Evolutionary conservation across 306 rosid genomes (phyloP).

Genomic region (Leucaena leucocephala): DNA sequence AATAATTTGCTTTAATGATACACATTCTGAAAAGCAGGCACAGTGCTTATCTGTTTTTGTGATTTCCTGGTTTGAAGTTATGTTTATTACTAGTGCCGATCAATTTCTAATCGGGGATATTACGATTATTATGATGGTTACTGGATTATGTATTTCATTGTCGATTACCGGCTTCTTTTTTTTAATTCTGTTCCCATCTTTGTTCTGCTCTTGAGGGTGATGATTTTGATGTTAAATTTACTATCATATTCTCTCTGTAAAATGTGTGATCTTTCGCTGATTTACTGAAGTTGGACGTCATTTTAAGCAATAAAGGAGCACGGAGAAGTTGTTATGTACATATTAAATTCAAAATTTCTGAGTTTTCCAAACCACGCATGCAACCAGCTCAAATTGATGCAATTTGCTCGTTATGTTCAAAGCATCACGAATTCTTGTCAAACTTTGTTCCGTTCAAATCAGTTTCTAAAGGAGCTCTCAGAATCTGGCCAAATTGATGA

Average conservation of each 20-base stretch:
- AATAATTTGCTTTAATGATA: neutral
- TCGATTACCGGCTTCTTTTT: neutral
- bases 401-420: slow-evolving; percentile 26
- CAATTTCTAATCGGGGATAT: neutral
- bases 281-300: slow-evolving; percentile 10
- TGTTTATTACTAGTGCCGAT: neutral
- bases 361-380: slow-evolving; percentile 27
- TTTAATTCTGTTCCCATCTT: neutral
- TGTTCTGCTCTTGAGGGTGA: neutral
- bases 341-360: slow-evolving; percentile 38
- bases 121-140: neutral
- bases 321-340: slow-evolving; percentile 46
- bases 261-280: neutral
- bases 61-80: neutral
- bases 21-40: neutral
- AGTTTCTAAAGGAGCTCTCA: slow-evolving; percentile 49
- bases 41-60: neutral
- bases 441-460: slow-evolving; percentile 50
- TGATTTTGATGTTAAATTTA: neutral
- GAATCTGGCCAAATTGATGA: slow-evolving; percentile 61
- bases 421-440: slow-evolving; percentile 31
- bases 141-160: neutral
- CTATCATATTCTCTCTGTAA: neutral
- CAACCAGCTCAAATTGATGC: slow-evolving; percentile 32
- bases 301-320: neutral